A percentile compares a stretch with the other conserved stretches of the same genome.
These are phyloP conservation scores for Pseudogymnoascus verrucosus DNA, from an alignment of 2,329 filamentous ascomycete species.

Conservation along the genomic window DNA sequence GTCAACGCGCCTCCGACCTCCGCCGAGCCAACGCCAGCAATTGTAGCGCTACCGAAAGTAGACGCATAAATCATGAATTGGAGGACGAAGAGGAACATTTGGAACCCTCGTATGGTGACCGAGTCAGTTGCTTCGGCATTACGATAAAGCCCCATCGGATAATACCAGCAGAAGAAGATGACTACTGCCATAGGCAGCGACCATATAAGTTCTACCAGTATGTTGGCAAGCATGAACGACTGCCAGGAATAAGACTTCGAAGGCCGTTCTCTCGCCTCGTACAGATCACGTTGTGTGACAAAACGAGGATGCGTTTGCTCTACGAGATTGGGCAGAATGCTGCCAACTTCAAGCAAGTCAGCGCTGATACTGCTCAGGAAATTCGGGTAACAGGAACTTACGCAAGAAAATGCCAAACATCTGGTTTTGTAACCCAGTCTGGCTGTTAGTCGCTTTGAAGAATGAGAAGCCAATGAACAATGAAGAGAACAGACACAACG, in stretches of 20 bases:
- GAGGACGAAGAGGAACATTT: slow-evolving; percentile 69
- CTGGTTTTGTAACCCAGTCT: slow-evolving; percentile 59
- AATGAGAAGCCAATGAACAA: slow-evolving; percentile 64
- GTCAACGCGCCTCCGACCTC: slow-evolving; percentile 69
- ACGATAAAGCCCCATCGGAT: slow-evolving; percentile 64
- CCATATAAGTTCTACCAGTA: slow-evolving; percentile 76
- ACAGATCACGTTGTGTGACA: slow-evolving; percentile 55
- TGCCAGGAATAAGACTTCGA: slow-evolving; percentile 23
- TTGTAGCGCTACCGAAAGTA: slow-evolving; percentile 72
- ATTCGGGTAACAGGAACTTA: not conserved
- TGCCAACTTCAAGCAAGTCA: slow-evolving; percentile 41
- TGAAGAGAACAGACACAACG: slow-evolving; percentile 39
- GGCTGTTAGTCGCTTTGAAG: slow-evolving; percentile 49
- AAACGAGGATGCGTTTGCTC: slow-evolving; percentile 61
- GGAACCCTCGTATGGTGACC: slow-evolving; percentile 58
- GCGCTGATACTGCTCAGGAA: not conserved
- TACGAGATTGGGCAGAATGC: not conserved
- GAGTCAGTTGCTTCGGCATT: slow-evolving; percentile 56
- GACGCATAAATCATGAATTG: slow-evolving; percentile 70
- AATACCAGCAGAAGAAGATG: slow-evolving; percentile 76
- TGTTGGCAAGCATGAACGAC: slow-evolving; percentile 25
- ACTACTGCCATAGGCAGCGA: slow-evolving; percentile 61
- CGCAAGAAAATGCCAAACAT: slow-evolving; percentile 71
- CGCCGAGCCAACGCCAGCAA: slow-evolving; percentile 64
- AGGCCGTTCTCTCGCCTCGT: slow-evolving; percentile 37